Conservation (phyloP, 257 asterid species). For the Petrea volubilis region DNA sequence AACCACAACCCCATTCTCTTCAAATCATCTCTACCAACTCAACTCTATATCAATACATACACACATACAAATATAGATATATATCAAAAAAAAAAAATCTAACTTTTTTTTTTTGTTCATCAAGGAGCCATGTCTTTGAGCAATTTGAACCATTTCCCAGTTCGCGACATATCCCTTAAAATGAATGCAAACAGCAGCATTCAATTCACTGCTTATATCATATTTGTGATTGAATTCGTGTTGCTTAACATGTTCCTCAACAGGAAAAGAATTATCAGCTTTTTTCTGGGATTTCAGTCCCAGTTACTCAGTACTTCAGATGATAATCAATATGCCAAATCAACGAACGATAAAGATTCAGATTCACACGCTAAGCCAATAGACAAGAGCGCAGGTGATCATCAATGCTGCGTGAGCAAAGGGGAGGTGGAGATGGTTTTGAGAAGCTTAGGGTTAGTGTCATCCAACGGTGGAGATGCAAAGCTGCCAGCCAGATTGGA, state of each 20-base stretch:
- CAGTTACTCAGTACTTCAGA: not conserved
- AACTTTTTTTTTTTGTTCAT: too few species aligned
- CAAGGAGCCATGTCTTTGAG: constrained; percentile 37
- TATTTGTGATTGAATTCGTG: constrained; percentile 35
- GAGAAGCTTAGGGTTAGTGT: constrained; percentile 47
- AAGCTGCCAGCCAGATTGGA: constrained; percentile 34
- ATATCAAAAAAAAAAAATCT: too few species aligned
- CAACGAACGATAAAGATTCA: not conserved
- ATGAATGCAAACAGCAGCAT: constrained; percentile 29
- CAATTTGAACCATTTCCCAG: constrained; percentile 34
- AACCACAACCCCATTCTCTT: not conserved
- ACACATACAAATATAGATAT: too few species aligned
- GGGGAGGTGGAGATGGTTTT: constrained; percentile 55
- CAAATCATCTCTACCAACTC: constrained; percentile 18
- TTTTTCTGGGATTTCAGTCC: constrained; percentile 21
- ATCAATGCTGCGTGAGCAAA: constrained; percentile 23
- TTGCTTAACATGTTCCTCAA: constrained; percentile 32
- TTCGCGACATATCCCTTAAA: constrained; percentile 25
- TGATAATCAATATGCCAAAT: not conserved
- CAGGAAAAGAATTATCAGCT: constrained; percentile 24
- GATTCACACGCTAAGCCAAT: not conserved
- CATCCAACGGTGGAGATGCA: constrained; percentile 8
- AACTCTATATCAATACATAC: not conserved
- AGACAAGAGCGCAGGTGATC: constrained; percentile 4
- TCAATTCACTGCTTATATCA: constrained; percentile 28